A percentile compares a stretch with the other conserved stretches of the same genome.
phyloP scores from a whole-genome alignment of 805 yeast species.

The Saturnispora gosingensis region DNA sequence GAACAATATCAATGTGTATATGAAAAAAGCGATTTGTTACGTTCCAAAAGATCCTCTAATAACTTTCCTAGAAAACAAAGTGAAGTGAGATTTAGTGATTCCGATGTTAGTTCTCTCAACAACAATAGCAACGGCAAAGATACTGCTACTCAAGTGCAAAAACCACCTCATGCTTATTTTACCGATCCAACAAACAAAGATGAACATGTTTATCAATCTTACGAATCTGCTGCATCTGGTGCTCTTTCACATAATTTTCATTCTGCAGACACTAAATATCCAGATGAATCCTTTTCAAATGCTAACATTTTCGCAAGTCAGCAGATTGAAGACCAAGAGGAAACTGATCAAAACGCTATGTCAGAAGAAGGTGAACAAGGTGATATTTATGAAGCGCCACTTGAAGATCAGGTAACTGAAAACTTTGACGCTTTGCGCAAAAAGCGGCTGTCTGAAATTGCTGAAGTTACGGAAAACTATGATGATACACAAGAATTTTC shows the following conservation, averaged over 20 bases:
- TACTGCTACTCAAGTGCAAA: background rate
- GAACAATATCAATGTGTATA: too few species aligned
- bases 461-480: slow-evolving; percentile 12
- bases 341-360: background rate
- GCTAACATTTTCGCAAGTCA: background rate
- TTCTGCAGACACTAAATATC: slow-evolving; percentile 2
- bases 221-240: background rate
- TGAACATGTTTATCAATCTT: background rate
- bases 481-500: slow-evolving; percentile 6
- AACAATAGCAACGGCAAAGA: background rate
- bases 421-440: slow-evolving; percentile 2
- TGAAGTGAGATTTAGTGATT: background rate
- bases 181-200: background rate
- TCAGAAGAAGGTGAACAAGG: background rate
- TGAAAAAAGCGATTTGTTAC: background rate
- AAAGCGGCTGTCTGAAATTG: slow-evolving; percentile 12
- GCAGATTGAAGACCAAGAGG: slow-evolving; percentile 4
- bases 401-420: background rate
- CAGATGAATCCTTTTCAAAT: background rate
- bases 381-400: slow-evolving; percentile 4
- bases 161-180: slow-evolving; percentile 1
- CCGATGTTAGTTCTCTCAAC: background rate
- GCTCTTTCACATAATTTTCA: slow-evolving; percentile 6
- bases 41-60: background rate
- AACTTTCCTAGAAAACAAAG: background rate